Base-by-base conservation (phyloP, 2,329 filamentous ascomycete species). In the Lomentospora prolificans region DNA sequence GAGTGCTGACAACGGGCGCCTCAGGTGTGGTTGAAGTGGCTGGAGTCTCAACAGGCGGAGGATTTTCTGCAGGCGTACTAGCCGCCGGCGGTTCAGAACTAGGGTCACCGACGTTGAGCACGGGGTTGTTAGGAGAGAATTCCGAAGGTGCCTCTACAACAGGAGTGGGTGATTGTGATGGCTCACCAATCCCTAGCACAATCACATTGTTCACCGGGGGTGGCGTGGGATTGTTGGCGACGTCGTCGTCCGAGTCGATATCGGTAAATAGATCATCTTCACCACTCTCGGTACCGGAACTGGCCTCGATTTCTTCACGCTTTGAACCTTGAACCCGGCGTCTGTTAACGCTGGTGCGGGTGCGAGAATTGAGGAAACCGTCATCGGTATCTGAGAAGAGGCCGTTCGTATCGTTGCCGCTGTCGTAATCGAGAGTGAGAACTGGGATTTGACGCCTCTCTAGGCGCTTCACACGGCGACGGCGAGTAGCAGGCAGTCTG, bases 221-320 rank as follows among this genome's bases (percentile, higher is more conserved):
- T n/a, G 12, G 19, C 7, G 39, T 6, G 7, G 7, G 39, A 6
- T 46, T 46, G 39, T 46, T 22, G 39, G 14, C n/a, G 25, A 14
- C 52, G 4, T 48, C 36, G 22, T 46, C 39, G 6, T 46, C 52
- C 36, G 52, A 54, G 33, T 54, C 52, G 19, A 12, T 36, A 14
- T 55, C 39, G 17, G 39, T 14, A 28, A 12, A 28, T 17, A 28
- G 19, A n/a, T 39, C 41, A 27, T 50, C 28, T 4, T 36, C 27
- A 1, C 25, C 53, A 39, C 22, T 10, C 39, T 41, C 52, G 4
- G 10, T n/a, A 17, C 36, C 12, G 6, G 36, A 12, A 7, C 51
- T 44, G 12, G 27, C 17, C 36, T 31, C 27, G 25, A 46, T 30
- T 10, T 9, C 9, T 10, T 10, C 17, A 19, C 44, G 44, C 17